Base-by-base conservation (phyloP, 2,329 filamentous ascomycete species). In the Thelonectria rubi region DNA sequence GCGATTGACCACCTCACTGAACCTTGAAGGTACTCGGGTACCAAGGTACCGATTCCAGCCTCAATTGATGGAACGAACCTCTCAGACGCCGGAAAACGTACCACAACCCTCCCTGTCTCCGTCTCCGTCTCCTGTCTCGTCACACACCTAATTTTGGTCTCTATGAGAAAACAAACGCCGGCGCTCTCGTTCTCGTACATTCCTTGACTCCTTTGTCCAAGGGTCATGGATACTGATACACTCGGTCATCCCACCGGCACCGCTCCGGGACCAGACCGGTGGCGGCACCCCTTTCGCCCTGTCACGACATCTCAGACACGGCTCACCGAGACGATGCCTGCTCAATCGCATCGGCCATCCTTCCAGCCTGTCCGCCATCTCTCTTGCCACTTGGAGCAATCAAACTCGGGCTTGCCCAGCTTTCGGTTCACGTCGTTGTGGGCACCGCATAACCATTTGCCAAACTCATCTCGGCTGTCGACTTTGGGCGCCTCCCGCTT, bases 321-420 rank as follows among this genome's bases (percentile, higher is more conserved):
- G 62, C 60, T 69, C 69, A 63, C 60, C 55, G 51, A 63, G 34
- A 18, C 32, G 18, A 39, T 50, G 30, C 37, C 42, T 42, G 60
- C 70, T 74, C 63, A 88, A 65, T 87, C 86, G 69, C 87, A 89
- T 3, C 85, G 81, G 30, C 87, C 87, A 71, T 89, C 89, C 75
- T 86, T 87, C 90, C 91, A 97, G 0, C 95, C 95, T 1, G 91
- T 95, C 79, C 91, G 84, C 95, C 95, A 99, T 76, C 95, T 86
- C 83, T 98, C 92, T 76, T 97, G 89, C 94, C 95, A 98, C 72
- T 83, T 86, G 57, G 81, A 82, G 79, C 95, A 99, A 82, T 99
- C 93, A 79, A 99, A 99, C 69, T 85, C 85, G 62, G 86, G 84
- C 84, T 99, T 99, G 51, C 95, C 95, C 69, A 99, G 77, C 81